Conservation (phyloP, 345 rosid genomes). For the Arabidopsis arenosa region DNA sequence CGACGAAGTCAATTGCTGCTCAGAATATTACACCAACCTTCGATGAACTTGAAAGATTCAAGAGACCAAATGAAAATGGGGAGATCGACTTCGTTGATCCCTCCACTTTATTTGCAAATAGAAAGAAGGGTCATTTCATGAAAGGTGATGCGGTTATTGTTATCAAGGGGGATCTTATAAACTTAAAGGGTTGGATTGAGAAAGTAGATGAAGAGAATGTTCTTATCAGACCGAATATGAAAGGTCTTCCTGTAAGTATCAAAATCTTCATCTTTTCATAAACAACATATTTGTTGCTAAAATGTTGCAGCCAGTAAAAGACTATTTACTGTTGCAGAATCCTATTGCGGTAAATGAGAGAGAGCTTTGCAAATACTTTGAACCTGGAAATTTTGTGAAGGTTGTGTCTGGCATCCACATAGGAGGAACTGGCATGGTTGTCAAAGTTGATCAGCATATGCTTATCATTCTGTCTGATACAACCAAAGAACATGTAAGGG, state of each 20-base stretch:
- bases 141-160: constrained; percentile 92
- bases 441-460: constrained; percentile 86
- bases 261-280: not conserved
- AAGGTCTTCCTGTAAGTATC: constrained; percentile 80
- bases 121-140: constrained; percentile 92
- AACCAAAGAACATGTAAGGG: constrained; percentile 84
- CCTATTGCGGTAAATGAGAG: constrained; percentile 78
- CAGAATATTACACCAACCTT: constrained; percentile 77
- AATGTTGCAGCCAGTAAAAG: not conserved
- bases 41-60: constrained; percentile 91
- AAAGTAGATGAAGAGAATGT: constrained; percentile 92
- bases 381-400: constrained; percentile 93
- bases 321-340: constrained; percentile 51
- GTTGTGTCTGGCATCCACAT: constrained; percentile 81
- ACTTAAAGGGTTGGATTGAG: constrained; percentile 90
- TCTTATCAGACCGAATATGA: constrained; percentile 72
- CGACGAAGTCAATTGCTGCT: constrained; percentile 70
- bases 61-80: constrained; percentile 67
- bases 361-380: constrained; percentile 89
- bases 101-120: constrained; percentile 72
- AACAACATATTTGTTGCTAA: constrained; percentile 18
- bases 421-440: constrained; percentile 92
- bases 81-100: constrained; percentile 66
- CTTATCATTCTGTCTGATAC: constrained; percentile 81
- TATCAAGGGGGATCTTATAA: constrained; percentile 86